Conservation (phyloP, 768 basidiomycete genomes). For the Boletus huronensis region DNA sequence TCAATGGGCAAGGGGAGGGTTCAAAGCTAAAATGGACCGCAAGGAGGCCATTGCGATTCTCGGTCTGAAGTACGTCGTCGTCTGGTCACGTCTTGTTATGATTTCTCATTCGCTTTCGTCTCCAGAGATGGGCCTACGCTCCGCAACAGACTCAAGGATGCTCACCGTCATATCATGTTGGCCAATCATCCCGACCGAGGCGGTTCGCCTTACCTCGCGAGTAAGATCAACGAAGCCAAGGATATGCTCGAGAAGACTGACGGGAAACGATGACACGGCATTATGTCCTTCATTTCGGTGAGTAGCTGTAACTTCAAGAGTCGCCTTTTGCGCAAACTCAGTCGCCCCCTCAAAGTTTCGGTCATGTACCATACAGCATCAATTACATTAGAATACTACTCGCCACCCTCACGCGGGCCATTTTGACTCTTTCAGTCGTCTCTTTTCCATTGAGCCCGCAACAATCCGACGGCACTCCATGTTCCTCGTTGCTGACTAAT, state of each 20-base stretch:
- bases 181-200: conserved; percentile 99
- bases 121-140: conserved; percentile 76
- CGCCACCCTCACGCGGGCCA: conserved; percentile 8
- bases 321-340: conserved; percentile 1
- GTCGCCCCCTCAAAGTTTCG: neutral
- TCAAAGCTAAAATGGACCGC: conserved; percentile 94
- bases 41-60: conserved; percentile 90
- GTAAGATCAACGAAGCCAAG: conserved; percentile 99
- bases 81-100: neutral
- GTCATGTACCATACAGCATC: conserved; percentile 21
- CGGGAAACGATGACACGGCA: conserved; percentile 36
- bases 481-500: conserved; percentile 17
- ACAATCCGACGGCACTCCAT: neutral
- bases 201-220: conserved; percentile 96
- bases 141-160: conserved; percentile 84
- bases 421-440: neutral
- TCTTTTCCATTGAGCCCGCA: neutral
- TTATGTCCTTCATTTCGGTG: conserved; percentile 5
- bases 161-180: conserved; percentile 95
- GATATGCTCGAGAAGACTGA: conserved; percentile 84
- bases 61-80: conserved; percentile 69
- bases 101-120: neutral
- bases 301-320: neutral
- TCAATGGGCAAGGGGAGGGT: conserved; percentile 91
- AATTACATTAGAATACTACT: conserved; percentile 20